Evolutionary conservation across 2,329 filamentous ascomycete species (phyloP).

Genomic region (Fusarium mexicanum): DNA sequence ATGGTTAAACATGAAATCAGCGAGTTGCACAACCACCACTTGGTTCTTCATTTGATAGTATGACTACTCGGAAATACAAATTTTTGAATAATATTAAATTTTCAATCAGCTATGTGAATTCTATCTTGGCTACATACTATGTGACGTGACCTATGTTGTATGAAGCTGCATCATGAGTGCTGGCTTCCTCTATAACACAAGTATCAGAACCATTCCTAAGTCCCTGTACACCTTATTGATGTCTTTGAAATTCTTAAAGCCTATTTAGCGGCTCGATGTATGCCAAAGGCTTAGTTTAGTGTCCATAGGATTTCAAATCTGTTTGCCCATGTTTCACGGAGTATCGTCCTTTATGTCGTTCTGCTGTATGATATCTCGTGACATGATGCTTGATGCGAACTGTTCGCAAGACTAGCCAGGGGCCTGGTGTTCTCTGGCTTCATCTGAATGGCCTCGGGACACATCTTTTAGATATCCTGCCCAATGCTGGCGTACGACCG

Average conservation of each 20-base stretch:
- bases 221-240: not conserved
- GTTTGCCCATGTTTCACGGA: not conserved
- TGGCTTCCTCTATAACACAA: not conserved
- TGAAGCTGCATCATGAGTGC: not conserved
- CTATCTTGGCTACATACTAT: not conserved
- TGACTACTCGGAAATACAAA: constrained; percentile 24
- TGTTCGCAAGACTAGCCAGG: not conserved
- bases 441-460: not conserved
- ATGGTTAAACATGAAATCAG: constrained; percentile 15
- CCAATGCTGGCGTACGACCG: not conserved
- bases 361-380: not conserved
- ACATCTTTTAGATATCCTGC: not conserved
- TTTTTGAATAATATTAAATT: constrained; percentile 15
- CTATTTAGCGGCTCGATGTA: not conserved
- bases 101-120: not conserved
- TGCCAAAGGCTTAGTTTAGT: not conserved
- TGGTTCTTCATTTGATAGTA: not conserved
- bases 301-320: not conserved
- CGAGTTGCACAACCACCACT: not conserved
- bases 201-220: no score
- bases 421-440: not conserved
- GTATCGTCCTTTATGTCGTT: not conserved
- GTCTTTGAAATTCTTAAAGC: not conserved
- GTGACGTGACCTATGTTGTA: not conserved
- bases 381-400: not conserved